Percentiles rank a stretch among this genome's conserved stretches.
These are phyloP conservation scores for Phytophthora fragariaefolia DNA, from an alignment of 352 stramenopile genomes.

Conservation along the genomic window DNA sequence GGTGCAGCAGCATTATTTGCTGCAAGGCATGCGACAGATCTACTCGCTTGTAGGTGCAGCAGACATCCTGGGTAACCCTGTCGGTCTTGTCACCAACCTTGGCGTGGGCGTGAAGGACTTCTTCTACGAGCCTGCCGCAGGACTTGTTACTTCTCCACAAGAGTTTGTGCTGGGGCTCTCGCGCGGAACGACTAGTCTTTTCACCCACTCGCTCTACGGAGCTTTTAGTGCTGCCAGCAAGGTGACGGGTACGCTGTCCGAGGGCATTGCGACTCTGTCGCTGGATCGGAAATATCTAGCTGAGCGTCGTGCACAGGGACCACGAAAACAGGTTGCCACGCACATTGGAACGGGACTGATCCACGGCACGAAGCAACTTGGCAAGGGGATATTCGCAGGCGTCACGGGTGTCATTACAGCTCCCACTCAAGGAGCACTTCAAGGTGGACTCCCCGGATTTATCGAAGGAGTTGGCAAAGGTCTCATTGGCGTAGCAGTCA, in stretches of 20 bases:
- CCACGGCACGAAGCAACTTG: slow-evolving; percentile 91
- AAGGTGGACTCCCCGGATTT: slow-evolving; percentile 90
- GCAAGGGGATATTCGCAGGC: slow-evolving; percentile 89
- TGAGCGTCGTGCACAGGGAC: slow-evolving; percentile 70
- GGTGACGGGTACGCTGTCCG: slow-evolving; percentile 92
- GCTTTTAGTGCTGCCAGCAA: slow-evolving; percentile 95
- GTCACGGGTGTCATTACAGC: slow-evolving; percentile 93
- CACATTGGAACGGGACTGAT: slow-evolving; percentile 86
- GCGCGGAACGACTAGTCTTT: slow-evolving; percentile 88
- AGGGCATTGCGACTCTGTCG: slow-evolving; percentile 89
- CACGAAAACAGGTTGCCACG: slow-evolving; percentile 83
- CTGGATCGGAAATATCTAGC: slow-evolving; percentile 92
- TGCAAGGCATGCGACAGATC: slow-evolving; percentile 80
- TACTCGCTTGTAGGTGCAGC: slow-evolving; percentile 89
- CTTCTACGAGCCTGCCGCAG: slow-evolving; percentile 93
- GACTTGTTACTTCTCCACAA: slow-evolving; percentile 85
- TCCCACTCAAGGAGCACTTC: slow-evolving; percentile 88
- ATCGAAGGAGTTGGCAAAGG: slow-evolving; percentile 90
- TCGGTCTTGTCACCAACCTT: slow-evolving; percentile 89
- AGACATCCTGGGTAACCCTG: slow-evolving; percentile 91
- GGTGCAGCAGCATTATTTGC: slow-evolving; percentile 84
- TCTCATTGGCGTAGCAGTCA: slow-evolving; percentile 88
- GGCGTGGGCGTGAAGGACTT: slow-evolving; percentile 93
- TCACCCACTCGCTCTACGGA: slow-evolving; percentile 92
- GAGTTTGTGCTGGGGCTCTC: slow-evolving; percentile 91